Evolutionary conservation across 805 yeast species (phyloP), one percentile per base, ranked within the genome.

Genomic region (Yamadazyma tumulicola): DNA sequence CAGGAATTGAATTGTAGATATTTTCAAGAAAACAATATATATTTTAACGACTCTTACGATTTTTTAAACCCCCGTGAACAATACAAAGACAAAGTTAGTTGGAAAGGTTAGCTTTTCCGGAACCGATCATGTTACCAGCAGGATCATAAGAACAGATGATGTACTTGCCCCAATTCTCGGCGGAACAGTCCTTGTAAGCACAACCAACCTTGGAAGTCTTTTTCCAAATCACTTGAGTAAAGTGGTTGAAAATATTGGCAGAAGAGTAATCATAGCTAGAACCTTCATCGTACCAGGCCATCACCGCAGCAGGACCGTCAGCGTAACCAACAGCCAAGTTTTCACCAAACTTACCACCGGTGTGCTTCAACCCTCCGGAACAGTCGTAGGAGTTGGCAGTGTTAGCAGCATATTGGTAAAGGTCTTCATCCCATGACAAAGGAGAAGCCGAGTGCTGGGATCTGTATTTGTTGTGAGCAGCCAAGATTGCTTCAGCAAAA

Each of bases 151-250:
- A 77, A 59, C 96, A 87, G 42, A 84, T 74, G 37, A 82, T 67
- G 61, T 85, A 85, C 46, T 67, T 61, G 35, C 78, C 77, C 51
- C 65, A 62, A 51, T 51, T 52, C 30, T 49, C 41, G n/a, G 59
- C 39, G 16, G 56, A 43, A 63, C 95, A 84, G 45, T 69, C 55
- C 52, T 76, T 79, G 57, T 67, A 63, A 34, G 82, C 93, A 64
- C 95, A 85, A 13, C 94, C 95, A 11, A 85, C 37, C 43, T 67
- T 55, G 7, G 77, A 67, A 19, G 85, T 64, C 18, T 63, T 55
- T 44, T 68, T 72, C 95, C 95, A 85, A 20, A 85, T 75, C 29
- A 85, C 64, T 56, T 84, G 93, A 14, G 94, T 83, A 61, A 84
- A 86, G 59, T 86, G 95, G 46, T 64, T 59, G 37, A 61, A 67